Conservation (phyloP, 805 yeast species). For the Ogataea siamensis region DNA sequence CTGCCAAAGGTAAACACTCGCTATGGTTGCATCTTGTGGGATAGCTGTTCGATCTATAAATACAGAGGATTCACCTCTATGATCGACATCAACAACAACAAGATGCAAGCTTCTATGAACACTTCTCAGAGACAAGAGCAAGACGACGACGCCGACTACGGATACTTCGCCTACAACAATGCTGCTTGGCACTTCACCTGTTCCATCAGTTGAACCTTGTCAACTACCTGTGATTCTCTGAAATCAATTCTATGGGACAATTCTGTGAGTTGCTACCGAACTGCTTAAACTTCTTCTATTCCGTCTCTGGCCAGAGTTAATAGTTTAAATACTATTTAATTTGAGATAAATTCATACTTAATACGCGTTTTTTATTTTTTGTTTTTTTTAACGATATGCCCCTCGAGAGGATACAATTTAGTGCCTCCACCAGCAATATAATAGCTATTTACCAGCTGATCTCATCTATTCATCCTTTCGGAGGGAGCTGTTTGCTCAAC, state of each 20-base stretch:
- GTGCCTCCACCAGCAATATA: constrained; percentile 30
- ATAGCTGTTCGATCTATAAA: neutral
- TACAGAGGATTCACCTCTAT: neutral
- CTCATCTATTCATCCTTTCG: constrained; percentile 31
- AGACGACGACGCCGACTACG: constrained; percentile 20
- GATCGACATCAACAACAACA: constrained; percentile 2
- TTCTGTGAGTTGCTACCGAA: constrained; percentile 3
- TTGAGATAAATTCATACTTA: neutral
- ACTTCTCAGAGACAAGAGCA: constrained; percentile 16
- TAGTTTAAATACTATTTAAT: constrained; percentile 2
- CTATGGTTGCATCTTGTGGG: neutral
- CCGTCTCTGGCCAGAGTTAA: constrained; percentile 13
- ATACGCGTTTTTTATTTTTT: constrained; percentile 2
- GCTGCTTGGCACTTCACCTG: constrained; percentile 5
- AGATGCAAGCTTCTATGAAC: constrained; percentile 14
- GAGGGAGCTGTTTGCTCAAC: constrained; percentile 29
- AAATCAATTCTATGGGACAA: no score
- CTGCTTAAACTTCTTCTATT: constrained; percentile 3
- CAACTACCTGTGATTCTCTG: neutral
- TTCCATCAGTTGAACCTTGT: constrained; percentile 11
- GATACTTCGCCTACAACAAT: constrained; percentile 7
- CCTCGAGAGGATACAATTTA: constrained; percentile 22
- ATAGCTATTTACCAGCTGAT: constrained; percentile 27
- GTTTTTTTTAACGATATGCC: constrained; percentile 5
- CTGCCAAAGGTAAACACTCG: constrained; percentile 3